phyloP scores from a whole-genome alignment of 1,284 basidiomycete genomes.

The Melampsora larici-populina region DNA sequence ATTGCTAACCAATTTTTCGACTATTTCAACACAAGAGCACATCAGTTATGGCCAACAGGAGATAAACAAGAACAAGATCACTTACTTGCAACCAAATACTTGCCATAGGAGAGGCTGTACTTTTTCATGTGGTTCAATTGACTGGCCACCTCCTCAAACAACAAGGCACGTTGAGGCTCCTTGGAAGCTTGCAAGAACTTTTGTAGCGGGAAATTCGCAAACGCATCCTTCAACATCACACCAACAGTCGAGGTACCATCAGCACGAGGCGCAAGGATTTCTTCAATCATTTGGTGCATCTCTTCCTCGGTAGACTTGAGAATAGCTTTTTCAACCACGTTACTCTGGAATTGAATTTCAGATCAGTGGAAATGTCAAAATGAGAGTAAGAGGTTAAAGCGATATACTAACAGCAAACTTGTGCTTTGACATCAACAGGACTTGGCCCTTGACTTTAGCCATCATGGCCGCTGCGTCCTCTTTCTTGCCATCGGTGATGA shows the following conservation, averaged over 20 bases:
- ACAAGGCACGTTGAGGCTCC: slow-evolving; percentile 61
- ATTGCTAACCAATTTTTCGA: slow-evolving; percentile 40
- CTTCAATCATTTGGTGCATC: slow-evolving; percentile 69
- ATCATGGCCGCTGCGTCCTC: slow-evolving; percentile 71
- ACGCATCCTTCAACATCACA: slow-evolving; percentile 86
- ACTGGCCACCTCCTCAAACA: slow-evolving; percentile 65
- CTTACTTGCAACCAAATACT: slow-evolving; percentile 43
- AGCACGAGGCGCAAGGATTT: slow-evolving; percentile 68
- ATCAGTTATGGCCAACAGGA: background rate
- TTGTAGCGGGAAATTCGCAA: slow-evolving; percentile 61
- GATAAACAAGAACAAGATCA: background rate
- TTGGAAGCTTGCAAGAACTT: slow-evolving; percentile 51
- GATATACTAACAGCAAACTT: slow-evolving; percentile 33
- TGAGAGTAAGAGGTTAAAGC: background rate
- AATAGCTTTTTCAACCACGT: slow-evolving; percentile 92
- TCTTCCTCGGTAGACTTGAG: slow-evolving; percentile 65
- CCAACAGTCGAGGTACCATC: slow-evolving; percentile 66
- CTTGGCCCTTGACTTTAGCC: slow-evolving; percentile 69
- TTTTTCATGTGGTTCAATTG: slow-evolving; percentile 69
- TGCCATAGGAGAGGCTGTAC: slow-evolving; percentile 52
- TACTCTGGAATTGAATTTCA: slow-evolving; percentile 78
- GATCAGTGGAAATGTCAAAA: background rate
- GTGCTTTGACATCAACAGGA: slow-evolving; percentile 60
- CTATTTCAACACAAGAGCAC: background rate
- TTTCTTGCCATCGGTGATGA: slow-evolving; percentile 73